Percentiles rank a stretch among this genome's conserved stretches.
Evolutionary conservation across 495 filamentous ascomycete species (phyloP).

Genomic region (Acidomyces sp.): DNA sequence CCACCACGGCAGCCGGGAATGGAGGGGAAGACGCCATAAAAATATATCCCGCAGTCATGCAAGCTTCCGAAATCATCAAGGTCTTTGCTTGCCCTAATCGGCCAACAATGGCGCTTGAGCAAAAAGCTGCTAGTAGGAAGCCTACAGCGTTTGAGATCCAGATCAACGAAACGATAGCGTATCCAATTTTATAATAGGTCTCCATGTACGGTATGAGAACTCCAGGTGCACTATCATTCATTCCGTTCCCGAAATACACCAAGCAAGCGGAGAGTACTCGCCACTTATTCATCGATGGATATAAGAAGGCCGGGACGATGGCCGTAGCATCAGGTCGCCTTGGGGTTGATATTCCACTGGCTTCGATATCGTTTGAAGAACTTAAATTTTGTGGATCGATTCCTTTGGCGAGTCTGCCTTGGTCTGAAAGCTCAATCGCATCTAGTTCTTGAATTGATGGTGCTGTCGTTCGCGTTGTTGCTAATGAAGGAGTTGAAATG

Average conservation of each 20-base stretch:
- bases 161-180: constrained; percentile 62
- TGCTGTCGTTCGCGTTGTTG: neutral
- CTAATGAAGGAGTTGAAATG: neutral
- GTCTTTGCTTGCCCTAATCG: constrained; percentile 50
- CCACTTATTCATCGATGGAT: constrained; percentile 41
- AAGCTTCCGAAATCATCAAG: constrained; percentile 41
- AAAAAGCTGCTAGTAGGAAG: constrained; percentile 58
- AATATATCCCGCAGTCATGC: constrained; percentile 44
- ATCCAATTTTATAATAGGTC: constrained; percentile 54
- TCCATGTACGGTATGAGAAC: constrained; percentile 68
- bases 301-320: constrained; percentile 37
- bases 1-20: constrained; percentile 50
- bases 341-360: constrained; percentile 36
- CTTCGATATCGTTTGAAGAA: constrained; percentile 43
- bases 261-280: constrained; percentile 34
- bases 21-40: constrained; percentile 53
- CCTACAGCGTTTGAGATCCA: constrained; percentile 64
- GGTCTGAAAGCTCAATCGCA: constrained; percentile 11
- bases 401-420: constrained; percentile 4
- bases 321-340: constrained; percentile 28
- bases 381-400: constrained; percentile 9
- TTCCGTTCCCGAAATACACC: constrained; percentile 29
- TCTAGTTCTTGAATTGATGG: constrained; percentile 9
- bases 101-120: constrained; percentile 42
- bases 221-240: constrained; percentile 49